These are phyloP conservation scores for Hanseniaspora mollemarum DNA, from an alignment of 805 yeast species.

Conservation along the genomic window DNA sequence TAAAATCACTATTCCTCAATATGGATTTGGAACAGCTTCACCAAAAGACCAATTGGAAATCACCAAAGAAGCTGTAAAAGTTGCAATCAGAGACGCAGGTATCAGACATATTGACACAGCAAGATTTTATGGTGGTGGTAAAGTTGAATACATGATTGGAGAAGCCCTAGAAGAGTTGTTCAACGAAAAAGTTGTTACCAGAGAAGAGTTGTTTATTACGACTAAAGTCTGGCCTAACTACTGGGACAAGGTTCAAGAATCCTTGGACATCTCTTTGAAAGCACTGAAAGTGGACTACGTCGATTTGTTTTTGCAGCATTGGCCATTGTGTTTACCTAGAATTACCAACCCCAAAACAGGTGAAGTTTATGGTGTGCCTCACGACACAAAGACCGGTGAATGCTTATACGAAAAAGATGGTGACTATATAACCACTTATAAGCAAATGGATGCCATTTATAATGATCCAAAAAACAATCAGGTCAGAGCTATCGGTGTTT, in stretches of 20 bases:
- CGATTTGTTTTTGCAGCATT: constrained; percentile 62
- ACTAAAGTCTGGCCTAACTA: constrained; percentile 59
- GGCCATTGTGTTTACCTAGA: constrained; percentile 14
- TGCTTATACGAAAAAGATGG: constrained; percentile 30
- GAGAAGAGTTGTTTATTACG: constrained; percentile 57
- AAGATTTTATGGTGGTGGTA: constrained; percentile 16
- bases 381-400: constrained; percentile 30
- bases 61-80: constrained; percentile 42
- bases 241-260: constrained; percentile 40
- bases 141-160: constrained; percentile 28
- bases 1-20: constrained; percentile 40
- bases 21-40: constrained; percentile 59
- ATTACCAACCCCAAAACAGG: constrained; percentile 10
- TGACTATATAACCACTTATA: constrained; percentile 43
- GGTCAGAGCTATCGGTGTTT: constrained; percentile 47
- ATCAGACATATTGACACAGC: constrained; percentile 19
- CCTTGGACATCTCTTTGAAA: constrained; percentile 46
- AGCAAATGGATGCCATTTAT: constrained; percentile 34
- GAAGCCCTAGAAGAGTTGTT: constrained; percentile 40
- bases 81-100: constrained; percentile 51
- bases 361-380: constrained; percentile 19
- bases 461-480: constrained; percentile 33
- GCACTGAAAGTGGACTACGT: constrained; percentile 61
- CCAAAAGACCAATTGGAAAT: constrained; percentile 38
- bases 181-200: constrained; percentile 31